Evolutionary conservation across 148 eudicot genomes (phyloP), one percentile per base, ranked within the genome.

Genomic region (Hydrangea macrophylla): DNA sequence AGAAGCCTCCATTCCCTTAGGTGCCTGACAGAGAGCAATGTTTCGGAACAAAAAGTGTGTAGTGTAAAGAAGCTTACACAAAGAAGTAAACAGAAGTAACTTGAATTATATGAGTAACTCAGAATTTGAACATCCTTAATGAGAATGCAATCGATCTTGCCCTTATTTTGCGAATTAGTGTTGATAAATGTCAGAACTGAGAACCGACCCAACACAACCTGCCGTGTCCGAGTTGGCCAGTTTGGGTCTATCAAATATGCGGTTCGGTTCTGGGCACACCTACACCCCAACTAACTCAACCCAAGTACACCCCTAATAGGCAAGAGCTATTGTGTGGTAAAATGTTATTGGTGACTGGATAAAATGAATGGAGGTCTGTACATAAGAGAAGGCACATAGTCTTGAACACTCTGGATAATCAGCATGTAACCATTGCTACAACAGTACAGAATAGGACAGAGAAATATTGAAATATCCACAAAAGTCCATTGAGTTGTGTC

Each of bases 1-100:
- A 62, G 75, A 76, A 65, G 87, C 86, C 31, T 72, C 85, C 79
- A 77, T 78, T 50, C 87, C 92, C 27, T 31, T 80, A 15, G 98
- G 94, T 77, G 98, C 98, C 98, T 92, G 59, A 63, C 27, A 61
- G 25, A 17, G 25, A 39, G 15, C 25, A 64, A 20, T 39, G 5
- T n/a, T 32, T 40, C 56, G 55, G 30, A 11, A 31, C 1, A 59
- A 59, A 55, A 33, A 3, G 15, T 24, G 17, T n/a, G 0, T 26
- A 59, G 67, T 2, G 32, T 45, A 26, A 53, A 30, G 62, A 55
- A 55, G 20, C n/a, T 9, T 48, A 18, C n/a, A 48, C 5, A 48
- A 48, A 3, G 53, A n/a, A 18, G 15, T 15, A 2, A 18, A 7
- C 0, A 18, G n/a, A 15, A 48, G 23, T 2, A 42, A 42, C 3